These are phyloP conservation scores for Capsicum chinense DNA, from an alignment of 257 asterid species.

Conservation along the genomic window DNA sequence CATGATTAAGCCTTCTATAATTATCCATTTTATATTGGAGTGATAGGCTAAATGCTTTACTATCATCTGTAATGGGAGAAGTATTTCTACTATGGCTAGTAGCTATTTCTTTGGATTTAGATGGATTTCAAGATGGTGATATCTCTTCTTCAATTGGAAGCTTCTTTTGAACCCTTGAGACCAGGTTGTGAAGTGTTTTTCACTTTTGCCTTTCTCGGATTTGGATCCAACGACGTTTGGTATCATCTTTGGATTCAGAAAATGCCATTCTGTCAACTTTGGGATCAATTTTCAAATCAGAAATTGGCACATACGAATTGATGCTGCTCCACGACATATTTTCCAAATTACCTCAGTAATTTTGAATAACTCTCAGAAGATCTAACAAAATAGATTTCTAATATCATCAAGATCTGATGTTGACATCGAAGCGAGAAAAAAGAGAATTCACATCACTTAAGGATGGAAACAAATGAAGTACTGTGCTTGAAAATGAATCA, in stretches of 20 bases:
- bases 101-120: slow-evolving; percentile 66
- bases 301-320: slow-evolving; percentile 52
- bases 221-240: no score
- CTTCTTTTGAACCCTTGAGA: slow-evolving; percentile 89
- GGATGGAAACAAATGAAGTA: no score
- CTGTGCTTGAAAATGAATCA: no score
- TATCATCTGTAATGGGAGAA: slow-evolving; percentile 40
- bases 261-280: no score
- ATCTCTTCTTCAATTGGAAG: slow-evolving; percentile 84
- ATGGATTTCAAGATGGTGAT: slow-evolving; percentile 38
- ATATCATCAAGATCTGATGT: neutral
- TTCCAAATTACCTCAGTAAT: slow-evolving; percentile 90
- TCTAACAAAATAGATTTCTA: slow-evolving; percentile 90
- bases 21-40: no score
- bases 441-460: no score
- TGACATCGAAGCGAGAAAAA: no score
- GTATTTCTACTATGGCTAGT: slow-evolving; percentile 51
- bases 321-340: slow-evolving; percentile 60
- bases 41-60: no score
- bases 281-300: neutral
- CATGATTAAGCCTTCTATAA: no score
- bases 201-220: no score
- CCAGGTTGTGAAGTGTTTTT: slow-evolving; percentile 41
- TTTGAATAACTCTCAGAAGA: slow-evolving; percentile 90
- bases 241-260: no score